These are phyloP conservation scores for Xylaria palmicola DNA, from an alignment of 495 filamentous ascomycete species.

Conservation along the genomic window DNA sequence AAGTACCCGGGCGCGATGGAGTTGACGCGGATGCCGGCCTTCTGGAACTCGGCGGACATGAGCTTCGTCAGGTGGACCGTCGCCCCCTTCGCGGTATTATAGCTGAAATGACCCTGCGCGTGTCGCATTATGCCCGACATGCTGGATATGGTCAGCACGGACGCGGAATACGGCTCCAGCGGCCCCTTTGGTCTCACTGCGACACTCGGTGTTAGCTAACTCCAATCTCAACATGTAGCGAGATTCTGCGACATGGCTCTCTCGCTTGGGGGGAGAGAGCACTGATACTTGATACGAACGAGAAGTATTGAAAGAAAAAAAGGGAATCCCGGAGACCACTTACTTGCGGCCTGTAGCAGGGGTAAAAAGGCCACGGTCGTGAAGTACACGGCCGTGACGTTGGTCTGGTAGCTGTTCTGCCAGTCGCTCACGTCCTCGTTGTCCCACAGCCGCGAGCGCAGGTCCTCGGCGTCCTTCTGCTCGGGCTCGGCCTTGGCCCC, in stretches of 20 bases:
- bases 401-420: constrained; percentile 54
- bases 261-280: neutral
- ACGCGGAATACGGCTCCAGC: constrained; percentile 42
- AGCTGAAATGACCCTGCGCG: constrained; percentile 55
- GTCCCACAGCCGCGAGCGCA: constrained; percentile 44
- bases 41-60: constrained; percentile 50
- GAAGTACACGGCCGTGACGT: constrained; percentile 60
- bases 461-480: constrained; percentile 39
- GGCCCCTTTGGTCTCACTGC: constrained; percentile 38
- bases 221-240: no score
- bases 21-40: constrained; percentile 60
- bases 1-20: constrained; percentile 66
- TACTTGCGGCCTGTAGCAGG: constrained; percentile 46
- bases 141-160: constrained; percentile 58
- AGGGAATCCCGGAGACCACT: neutral
- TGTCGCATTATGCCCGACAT: constrained; percentile 58
- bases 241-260: neutral
- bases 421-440: constrained; percentile 50
- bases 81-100: constrained; percentile 61
- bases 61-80: constrained; percentile 62
- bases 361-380: constrained; percentile 63
- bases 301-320: no score
- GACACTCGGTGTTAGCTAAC: neutral
- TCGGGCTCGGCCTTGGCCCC: constrained; percentile 43
- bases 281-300: neutral